Evolutionary conservation across 2,329 filamentous ascomycete species (phyloP), one percentile per base, ranked within the genome.

Genomic region (Rutstroemia sp.): DNA sequence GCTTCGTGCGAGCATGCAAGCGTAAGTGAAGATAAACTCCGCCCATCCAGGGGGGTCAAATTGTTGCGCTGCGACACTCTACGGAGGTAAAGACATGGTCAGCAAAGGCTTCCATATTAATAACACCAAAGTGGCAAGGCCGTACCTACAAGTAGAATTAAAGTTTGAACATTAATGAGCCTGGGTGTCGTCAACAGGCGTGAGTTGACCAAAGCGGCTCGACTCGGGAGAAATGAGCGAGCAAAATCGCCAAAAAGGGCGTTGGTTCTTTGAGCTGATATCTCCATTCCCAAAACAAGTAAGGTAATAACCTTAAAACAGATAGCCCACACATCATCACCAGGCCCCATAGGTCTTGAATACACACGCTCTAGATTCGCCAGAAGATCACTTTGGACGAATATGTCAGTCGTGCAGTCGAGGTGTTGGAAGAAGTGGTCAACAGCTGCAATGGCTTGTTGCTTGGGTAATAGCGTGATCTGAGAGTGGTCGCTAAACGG

Each of bases 131-230:
- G 17, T 41, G 10, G 6, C 39, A 7, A 51, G 27, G 6, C 38
- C 21, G 37, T 51, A 56, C 47, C 10, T 51, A 56, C 54, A 17
- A 51, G 47, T 19, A 56, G 54, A n/a, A 56, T 56, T 14, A 56
- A 10, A 34, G 54, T 56, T 23, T 56, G 54, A 8, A 56, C 46
- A 25, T 56, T 56, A 47, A 56, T 56, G 10, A 56, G 54, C 44
- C 47, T 56, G 1, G 53, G 54, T 16, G 47, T 56, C 17, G 54
- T 56, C 5, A 56, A 23, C 19, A 56, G 48, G 16, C 54, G 54
- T n/a, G 54, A 56, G 14, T 51, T 56, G 23, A 56, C 54, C 37
- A 56, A 37, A n/a, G 54, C 54, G 38, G 54, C 54, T 27, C 54
- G 54, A 37, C 47, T 56, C 23, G 54, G 54, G 7, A 56, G 54